phyloP scores from a whole-genome alignment of 176 grass and related monocot species.

The Hyparrhenia diplandra region DNA sequence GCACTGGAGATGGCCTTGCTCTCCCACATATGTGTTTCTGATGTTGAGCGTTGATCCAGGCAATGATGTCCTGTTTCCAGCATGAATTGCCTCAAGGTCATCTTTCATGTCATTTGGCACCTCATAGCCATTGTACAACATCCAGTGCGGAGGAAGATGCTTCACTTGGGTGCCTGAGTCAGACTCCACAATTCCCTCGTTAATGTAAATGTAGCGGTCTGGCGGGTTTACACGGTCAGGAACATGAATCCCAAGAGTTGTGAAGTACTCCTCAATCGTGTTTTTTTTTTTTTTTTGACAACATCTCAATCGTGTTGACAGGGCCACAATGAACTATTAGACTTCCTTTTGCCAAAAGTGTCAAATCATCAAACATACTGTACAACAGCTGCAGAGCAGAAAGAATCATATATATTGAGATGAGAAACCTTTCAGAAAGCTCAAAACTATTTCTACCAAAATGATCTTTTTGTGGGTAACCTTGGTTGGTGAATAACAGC shows the following conservation, averaged over 20 bases:
- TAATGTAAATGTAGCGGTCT: constrained; percentile 71
- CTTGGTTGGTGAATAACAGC: constrained; percentile 87
- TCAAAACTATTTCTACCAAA: background rate
- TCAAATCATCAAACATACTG: constrained; percentile 81
- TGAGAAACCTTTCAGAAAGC: background rate
- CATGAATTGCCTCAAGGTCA: constrained; percentile 33
- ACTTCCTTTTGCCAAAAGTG: constrained; percentile 74
- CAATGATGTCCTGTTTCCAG: background rate
- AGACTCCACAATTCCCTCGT: constrained; percentile 56
- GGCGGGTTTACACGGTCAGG: constrained; percentile 68
- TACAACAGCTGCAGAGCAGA: constrained; percentile 35
- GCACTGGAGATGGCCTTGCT: constrained; percentile 17
- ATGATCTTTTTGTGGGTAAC: background rate
- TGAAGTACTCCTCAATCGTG: constrained; percentile 59
- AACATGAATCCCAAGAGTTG: constrained; percentile 48
- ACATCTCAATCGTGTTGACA: too few species aligned
- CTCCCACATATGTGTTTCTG: constrained; percentile 26
- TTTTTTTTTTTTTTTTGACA: too few species aligned
- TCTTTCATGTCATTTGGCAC: constrained; percentile 71
- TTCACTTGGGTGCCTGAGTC: constrained; percentile 41
- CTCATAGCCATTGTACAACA: constrained; percentile 60
- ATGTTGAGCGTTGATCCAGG: constrained; percentile 17
- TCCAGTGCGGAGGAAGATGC: constrained; percentile 58
- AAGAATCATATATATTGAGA: background rate
- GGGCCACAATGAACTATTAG: constrained; percentile 64